Conservation (phyloP, 2,329 filamentous ascomycete genomes). For the Colletotrichum eremochloae region DNA sequence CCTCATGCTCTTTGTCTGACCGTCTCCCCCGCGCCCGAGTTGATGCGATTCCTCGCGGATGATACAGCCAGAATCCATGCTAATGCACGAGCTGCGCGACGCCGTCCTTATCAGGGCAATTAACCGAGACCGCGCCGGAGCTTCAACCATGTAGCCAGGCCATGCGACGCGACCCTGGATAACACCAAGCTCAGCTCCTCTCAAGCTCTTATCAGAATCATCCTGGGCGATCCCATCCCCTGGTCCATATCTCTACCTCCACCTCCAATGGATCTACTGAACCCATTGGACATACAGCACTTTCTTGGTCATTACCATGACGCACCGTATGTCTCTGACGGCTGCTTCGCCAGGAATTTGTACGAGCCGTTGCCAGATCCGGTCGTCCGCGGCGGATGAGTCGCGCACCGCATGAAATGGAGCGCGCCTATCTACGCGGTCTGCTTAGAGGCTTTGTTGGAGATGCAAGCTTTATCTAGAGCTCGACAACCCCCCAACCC, state of each 20-base stretch:
- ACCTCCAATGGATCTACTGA: slow-evolving; percentile 18
- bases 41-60: background rate
- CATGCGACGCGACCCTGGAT: background rate
- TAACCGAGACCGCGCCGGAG: slow-evolving; percentile 4
- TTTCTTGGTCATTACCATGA: slow-evolving; percentile 33
- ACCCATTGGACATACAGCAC: background rate
- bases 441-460: slow-evolving; percentile 5
- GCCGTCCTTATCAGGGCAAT: slow-evolving; percentile 26
- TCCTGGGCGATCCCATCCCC: background rate
- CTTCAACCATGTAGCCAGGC: background rate
- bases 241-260: slow-evolving; percentile 9
- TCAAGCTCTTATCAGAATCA: slow-evolving; percentile 22
- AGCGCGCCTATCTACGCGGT: slow-evolving; percentile 28
- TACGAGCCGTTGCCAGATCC: slow-evolving; percentile 17
- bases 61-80: background rate
- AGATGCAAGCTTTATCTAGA: slow-evolving; percentile 33
- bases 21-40: slow-evolving; percentile 6
- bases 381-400: slow-evolving; percentile 17
- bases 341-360: background rate
- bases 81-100: slow-evolving; percentile 28
- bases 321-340: slow-evolving; percentile 7
- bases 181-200: background rate
- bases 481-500: background rate
- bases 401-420: slow-evolving; percentile 18
- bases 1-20: background rate